Evolutionary conservation across 73 alveolate genomes (phyloP).

Genomic region (Paramecium tetraurelia): DNA sequence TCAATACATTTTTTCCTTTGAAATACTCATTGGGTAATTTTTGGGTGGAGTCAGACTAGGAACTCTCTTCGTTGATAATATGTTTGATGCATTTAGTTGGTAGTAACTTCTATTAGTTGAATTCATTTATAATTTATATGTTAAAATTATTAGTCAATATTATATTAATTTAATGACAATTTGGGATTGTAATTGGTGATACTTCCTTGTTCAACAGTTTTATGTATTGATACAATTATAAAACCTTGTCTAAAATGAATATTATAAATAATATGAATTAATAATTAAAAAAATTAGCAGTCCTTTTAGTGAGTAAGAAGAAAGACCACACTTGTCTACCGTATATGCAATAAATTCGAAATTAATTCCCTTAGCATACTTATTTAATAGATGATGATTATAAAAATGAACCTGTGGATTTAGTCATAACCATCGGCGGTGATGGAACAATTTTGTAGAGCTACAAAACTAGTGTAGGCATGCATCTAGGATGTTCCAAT

Average conservation of each 20-base stretch:
- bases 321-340: not conserved
- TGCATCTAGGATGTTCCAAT: conserved; percentile 28
- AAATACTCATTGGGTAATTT: not conserved
- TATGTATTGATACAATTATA: not conserved
- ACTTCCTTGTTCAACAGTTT: not conserved
- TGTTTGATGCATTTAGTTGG: not conserved
- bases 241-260: not conserved
- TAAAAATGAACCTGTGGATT: conserved; percentile 31
- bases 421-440: conserved; percentile 53
- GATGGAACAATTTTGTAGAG: conserved; percentile 58
- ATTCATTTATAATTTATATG: not conserved
- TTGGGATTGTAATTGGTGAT: not conserved
- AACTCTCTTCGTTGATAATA: not conserved
- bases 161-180: not conserved
- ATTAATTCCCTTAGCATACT: not conserved
- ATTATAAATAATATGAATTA: not conserved
- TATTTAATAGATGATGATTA: not conserved
- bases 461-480: not conserved
- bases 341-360: not conserved
- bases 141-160: not conserved
- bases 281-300: conserved; percentile 12
- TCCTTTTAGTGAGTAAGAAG: not conserved
- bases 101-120: conserved; percentile 37
- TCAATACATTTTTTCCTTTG: conserved; percentile 31
- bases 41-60: conserved; percentile 46